phyloP scores from a whole-genome alignment of 768 basidiomycete species.

The Amyloporia xantha region DNA sequence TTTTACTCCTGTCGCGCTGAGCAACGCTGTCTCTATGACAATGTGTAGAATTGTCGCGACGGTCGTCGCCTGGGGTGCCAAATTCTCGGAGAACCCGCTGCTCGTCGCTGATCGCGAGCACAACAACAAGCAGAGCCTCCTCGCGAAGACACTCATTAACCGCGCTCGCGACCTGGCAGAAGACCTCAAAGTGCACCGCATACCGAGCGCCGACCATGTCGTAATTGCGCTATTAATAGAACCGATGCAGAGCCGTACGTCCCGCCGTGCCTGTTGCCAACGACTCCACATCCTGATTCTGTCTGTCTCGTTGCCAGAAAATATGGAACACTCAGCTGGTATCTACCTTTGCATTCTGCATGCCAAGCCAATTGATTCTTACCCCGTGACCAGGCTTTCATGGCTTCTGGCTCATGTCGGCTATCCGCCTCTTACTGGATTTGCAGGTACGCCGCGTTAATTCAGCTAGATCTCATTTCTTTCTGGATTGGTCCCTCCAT shows the following conservation, averaged over 20 bases:
- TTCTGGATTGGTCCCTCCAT: not conserved
- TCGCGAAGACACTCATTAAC: constrained; percentile 73
- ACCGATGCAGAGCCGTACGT: constrained; percentile 72
- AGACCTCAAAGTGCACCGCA: constrained; percentile 77
- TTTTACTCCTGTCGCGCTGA: not conserved
- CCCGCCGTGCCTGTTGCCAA: constrained; percentile 1
- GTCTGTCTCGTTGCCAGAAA: constrained; percentile 40
- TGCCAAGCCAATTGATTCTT: not conserved
- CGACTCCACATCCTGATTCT: not conserved
- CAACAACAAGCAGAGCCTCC: constrained; percentile 56
- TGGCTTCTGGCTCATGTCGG: constrained; percentile 77
- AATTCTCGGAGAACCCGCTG: constrained; percentile 87
- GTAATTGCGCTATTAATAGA: constrained; percentile 79
- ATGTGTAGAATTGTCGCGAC: constrained; percentile 57
- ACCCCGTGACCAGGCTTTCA: constrained; percentile 55
- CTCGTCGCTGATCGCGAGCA: constrained; percentile 72
- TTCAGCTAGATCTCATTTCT: too few species aligned
- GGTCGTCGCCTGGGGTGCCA: constrained; percentile 86
- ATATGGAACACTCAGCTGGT: constrained; percentile 69
- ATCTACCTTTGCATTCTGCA: constrained; percentile 2
- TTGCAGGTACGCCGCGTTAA: constrained; percentile 58
- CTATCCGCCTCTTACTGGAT: constrained; percentile 73
- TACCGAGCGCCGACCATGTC: constrained; percentile 74
- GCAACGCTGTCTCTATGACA: not conserved
- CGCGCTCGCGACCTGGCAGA: constrained; percentile 85